Evolutionary conservation across 345 rosid species (phyloP).

Genomic region (Crucihimalaya himalaica): DNA sequence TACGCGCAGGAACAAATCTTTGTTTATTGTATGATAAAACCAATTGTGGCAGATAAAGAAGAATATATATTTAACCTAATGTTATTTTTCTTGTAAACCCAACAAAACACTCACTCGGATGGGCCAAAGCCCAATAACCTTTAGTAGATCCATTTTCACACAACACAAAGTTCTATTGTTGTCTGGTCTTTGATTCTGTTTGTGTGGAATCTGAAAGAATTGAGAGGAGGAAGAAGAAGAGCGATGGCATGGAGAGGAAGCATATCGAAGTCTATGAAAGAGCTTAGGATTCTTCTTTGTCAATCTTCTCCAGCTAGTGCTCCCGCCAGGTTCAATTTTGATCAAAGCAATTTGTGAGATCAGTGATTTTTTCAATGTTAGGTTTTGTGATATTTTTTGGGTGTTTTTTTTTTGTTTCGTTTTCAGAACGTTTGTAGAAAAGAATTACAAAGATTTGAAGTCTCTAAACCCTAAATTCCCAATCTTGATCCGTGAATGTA

Average conservation of each 20-base stretch:
- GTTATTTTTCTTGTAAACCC: too few relatives aligned
- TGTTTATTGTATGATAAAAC: not conserved
- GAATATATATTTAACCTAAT: not conserved
- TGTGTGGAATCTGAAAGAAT: not conserved
- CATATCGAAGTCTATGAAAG: constrained; percentile 51
- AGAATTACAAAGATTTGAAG: constrained; percentile 85
- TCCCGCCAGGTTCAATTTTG: constrained; percentile 52
- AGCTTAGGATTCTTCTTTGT: constrained; percentile 72
- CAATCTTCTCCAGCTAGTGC: constrained; percentile 75
- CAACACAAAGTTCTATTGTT: not conserved
- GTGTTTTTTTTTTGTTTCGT: not conserved
- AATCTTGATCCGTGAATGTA: constrained; percentile 82
- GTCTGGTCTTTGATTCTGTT: not conserved
- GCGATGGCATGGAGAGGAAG: constrained; percentile 53
- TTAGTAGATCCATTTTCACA: not conserved
- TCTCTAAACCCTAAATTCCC: constrained; percentile 87
- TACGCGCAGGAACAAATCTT: not conserved
- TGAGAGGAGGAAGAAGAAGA: not conserved
- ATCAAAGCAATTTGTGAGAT: constrained; percentile 9
- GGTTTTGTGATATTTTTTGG: not conserved
- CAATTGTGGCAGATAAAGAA: not conserved
- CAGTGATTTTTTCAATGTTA: constrained; percentile 6
- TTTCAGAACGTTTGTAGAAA: constrained; percentile 72
- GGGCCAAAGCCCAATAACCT: not conserved
- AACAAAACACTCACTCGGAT: too few relatives aligned